Percentiles rank a stretch among this genome's conserved stretches.
Conservation (phyloP, 208 protist genomes). For the Leishmania turanica region DNA sequence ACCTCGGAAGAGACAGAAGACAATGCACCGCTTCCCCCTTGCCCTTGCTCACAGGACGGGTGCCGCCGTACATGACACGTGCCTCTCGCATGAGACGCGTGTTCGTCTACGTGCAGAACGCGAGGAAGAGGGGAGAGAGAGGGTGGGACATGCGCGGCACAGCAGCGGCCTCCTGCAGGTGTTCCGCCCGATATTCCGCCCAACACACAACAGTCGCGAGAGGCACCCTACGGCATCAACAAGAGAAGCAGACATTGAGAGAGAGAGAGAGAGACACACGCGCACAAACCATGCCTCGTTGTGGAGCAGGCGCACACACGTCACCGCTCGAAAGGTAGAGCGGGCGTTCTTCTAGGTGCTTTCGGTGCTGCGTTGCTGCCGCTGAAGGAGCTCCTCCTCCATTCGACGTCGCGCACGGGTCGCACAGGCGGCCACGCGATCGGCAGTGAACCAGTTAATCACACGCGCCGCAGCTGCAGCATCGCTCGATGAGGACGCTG, state of each 20-base stretch:
- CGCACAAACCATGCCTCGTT: not conserved
- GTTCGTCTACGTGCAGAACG: not conserved
- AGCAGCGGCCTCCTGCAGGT: not conserved
- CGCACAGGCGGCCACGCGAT: conserved; percentile 28
- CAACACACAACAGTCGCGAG: too few relatives aligned
- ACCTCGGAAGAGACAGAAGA: not conserved
- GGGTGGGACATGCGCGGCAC: not conserved
- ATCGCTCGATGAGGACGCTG: not conserved
- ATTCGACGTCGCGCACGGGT: conserved; percentile 12
- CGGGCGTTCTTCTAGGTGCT: not conserved
- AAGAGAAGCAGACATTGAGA: not conserved
- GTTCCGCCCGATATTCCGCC: not conserved
- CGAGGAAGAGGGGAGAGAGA: not conserved
- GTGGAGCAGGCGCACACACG: not conserved
- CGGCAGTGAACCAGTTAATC: conserved; percentile 33
- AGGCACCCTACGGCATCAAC: not conserved
- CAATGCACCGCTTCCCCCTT: not conserved
- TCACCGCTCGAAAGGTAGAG: not conserved
- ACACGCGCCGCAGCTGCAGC: not conserved
- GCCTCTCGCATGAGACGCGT: not conserved
- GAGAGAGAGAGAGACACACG: not conserved
- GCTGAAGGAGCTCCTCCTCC: conserved; percentile 6
- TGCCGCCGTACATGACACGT: not conserved
- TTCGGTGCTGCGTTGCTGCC: not conserved
- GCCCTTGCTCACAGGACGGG: not conserved